phyloP scores from a whole-genome alignment of 768 basidiomycete species.

The Pholiota conissans region DNA sequence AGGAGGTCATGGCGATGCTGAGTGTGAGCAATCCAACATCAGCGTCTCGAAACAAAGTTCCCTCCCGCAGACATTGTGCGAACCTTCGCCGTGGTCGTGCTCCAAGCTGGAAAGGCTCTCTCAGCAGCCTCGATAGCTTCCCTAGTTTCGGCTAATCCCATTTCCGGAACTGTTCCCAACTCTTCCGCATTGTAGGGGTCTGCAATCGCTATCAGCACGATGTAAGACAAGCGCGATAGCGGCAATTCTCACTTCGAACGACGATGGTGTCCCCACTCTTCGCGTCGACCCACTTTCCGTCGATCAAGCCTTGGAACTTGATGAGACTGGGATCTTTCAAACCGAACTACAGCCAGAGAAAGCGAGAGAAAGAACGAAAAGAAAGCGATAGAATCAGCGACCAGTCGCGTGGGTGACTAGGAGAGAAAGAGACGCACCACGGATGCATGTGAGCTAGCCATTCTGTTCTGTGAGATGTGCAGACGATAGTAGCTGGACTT shows the following conservation, averaged over 20 bases:
- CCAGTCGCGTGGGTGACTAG: neutral
- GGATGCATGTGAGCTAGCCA: slow-evolving; percentile 57
- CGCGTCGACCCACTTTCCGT: slow-evolving; percentile 87
- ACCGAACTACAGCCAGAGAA: slow-evolving; percentile 48
- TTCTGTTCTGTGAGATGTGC: slow-evolving; percentile 31
- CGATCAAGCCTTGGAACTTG: slow-evolving; percentile 75
- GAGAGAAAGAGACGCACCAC: slow-evolving; percentile 25
- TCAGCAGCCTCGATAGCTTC: slow-evolving; percentile 82
- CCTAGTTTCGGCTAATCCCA: slow-evolving; percentile 82
- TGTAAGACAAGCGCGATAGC: neutral
- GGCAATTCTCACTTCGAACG: slow-evolving; percentile 66
- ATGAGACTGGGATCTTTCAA: slow-evolving; percentile 78
- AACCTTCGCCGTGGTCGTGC: slow-evolving; percentile 85
- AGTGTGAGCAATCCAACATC: neutral
- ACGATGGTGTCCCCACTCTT: slow-evolving; percentile 67
- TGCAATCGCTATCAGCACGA: slow-evolving; percentile 25
- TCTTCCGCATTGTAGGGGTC: slow-evolving; percentile 88
- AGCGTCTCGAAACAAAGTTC: neutral
- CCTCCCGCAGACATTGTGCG: no score
- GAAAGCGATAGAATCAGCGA: neutral
- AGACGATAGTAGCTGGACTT: neutral
- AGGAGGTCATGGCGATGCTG: slow-evolving; percentile 85
- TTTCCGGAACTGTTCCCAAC: slow-evolving; percentile 87
- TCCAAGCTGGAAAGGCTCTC: slow-evolving; percentile 83
- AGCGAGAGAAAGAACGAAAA: neutral